Evolutionary conservation across 495 filamentous ascomycete species (phyloP), one percentile per base, ranked within the genome.

Genomic region (Daldinia grandis): DNA sequence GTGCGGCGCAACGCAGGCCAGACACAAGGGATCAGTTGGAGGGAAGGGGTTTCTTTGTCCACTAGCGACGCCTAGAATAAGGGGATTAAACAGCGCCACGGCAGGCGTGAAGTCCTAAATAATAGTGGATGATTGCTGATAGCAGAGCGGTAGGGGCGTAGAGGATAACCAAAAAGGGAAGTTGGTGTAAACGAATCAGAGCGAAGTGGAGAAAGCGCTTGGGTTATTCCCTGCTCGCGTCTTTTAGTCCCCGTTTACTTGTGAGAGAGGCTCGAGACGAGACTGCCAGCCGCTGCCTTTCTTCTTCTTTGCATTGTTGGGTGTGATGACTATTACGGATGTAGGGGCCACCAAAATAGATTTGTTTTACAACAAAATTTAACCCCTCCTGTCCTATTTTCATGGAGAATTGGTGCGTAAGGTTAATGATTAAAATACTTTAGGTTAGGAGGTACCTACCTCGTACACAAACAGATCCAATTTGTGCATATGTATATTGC

Each of bases 21-120:
- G 56, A 62, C 49, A 70, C 68, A 65, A 71, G 64, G 69, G 64
- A 64, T 68, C 64, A 71, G 50, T 71, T 55, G 35, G 62, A 59
- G 31, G 31, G 44, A 56, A 69, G 59, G 60, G 47, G 69, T 33
- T 55, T 49, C 64, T 72, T 72, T 68, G 61, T 66, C 35, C 35
- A 30, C 35, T 61, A 37, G 58, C 33, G 37, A 38, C 24, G 31
- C 38, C 21, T n/a, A 59, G 42, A 62, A 60, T 50, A 64, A 68
- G 69, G 69, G 69, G 64, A 30, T 50, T 24, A 24, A 30, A 64
- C 40, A 64, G 56, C 14, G 35, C 25, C 56, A 72, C 69, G 61
- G 56, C 33, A 19, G 64, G 64, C 49, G 64, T 72, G 49, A 38
- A 40, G 12, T 38, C 25, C 5, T 44, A 42, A 35, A 59, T 17